Percentiles rank a stretch among this genome's conserved stretches.
These are phyloP conservation scores for Acanthamoeba healyi DNA, from an alignment of 208 protist species.

Conservation along the genomic window DNA sequence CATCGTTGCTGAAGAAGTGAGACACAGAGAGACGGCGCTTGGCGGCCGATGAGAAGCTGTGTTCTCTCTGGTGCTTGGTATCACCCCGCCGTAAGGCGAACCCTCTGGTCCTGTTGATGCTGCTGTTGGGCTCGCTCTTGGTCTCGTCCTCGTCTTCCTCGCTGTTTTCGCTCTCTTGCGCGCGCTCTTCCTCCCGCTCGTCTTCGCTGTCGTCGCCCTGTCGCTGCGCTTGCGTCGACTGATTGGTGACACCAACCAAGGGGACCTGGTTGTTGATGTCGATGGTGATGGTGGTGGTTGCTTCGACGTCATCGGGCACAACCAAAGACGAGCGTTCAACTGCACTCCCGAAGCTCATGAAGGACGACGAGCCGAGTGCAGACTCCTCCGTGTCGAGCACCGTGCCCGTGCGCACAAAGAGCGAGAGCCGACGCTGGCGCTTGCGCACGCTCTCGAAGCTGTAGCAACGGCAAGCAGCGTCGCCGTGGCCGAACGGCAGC, in stretches of 20 bases:
- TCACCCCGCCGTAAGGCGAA: neutral
- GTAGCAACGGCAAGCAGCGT: neutral
- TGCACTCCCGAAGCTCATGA: neutral
- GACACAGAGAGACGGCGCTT: too few species aligned
- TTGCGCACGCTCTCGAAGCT: slow-evolving; percentile 29
- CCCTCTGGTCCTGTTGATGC: neutral
- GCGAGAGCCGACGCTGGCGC: neutral
- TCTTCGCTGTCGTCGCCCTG: slow-evolving; percentile 22
- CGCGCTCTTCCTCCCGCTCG: neutral
- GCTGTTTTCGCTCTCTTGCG: neutral
- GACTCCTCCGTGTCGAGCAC: neutral
- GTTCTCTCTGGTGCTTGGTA: too few species aligned
- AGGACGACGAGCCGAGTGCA: too few species aligned
- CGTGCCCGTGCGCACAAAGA: slow-evolving; percentile 10
- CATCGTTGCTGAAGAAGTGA: too few species aligned
- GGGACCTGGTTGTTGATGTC: too few species aligned
- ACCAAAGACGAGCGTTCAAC: neutral
- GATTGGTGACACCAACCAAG: neutral
- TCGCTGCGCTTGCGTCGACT: neutral
- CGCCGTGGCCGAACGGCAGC: neutral
- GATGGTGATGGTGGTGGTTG: too few species aligned
- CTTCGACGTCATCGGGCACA: too few species aligned
- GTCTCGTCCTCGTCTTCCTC: neutral
- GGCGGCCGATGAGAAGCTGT: too few species aligned
- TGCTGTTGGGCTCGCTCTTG: neutral